Evolutionary conservation across 2,329 filamentous ascomycete genomes (phyloP).

Genomic region (Aspergillus thermomutatus): DNA sequence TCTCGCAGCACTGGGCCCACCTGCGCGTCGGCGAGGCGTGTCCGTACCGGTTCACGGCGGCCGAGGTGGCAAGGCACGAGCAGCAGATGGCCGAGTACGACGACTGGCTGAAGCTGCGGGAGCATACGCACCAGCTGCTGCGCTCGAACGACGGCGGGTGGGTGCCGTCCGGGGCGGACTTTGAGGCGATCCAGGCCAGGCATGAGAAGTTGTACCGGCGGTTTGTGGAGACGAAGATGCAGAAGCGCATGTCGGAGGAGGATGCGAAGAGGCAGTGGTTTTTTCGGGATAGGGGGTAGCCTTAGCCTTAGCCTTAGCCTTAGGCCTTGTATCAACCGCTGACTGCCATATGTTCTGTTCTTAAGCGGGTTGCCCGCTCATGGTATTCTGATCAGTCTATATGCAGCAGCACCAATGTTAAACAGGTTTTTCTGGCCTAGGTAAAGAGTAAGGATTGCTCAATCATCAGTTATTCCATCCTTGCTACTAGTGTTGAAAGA

Average conservation of each 20-base stretch:
- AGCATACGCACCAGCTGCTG: slow-evolving; percentile 14
- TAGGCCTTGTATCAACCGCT: no score
- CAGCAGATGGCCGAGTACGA: slow-evolving; percentile 8
- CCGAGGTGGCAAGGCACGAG: slow-evolving; percentile 10
- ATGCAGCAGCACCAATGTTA: no score
- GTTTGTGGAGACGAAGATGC: slow-evolving; percentile 9
- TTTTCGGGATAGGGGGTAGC: slow-evolving; percentile 9
- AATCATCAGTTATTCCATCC: no score
- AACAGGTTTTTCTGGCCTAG: no score
- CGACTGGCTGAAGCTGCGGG: slow-evolving; percentile 13
- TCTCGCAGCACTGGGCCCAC: slow-evolving; percentile 13
- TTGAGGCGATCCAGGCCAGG: slow-evolving; percentile 8
- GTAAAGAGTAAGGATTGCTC: no score
- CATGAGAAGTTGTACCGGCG: slow-evolving; percentile 10
- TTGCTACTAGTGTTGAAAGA: no score
- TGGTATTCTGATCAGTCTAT: no score
- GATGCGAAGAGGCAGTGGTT: slow-evolving; percentile 16
- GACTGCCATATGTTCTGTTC: no score
- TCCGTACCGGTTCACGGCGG: slow-evolving; percentile 11
- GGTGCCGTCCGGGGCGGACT: slow-evolving; percentile 13
- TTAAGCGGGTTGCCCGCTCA: no score
- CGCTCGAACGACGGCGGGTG: slow-evolving; percentile 14
- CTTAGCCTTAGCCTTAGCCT: no score
- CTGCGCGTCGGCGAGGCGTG: slow-evolving; percentile 5
- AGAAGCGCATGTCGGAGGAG: slow-evolving; percentile 5